These are phyloP conservation scores for Giardia muris DNA, from an alignment of 208 protist genomes.

Conservation along the genomic window DNA sequence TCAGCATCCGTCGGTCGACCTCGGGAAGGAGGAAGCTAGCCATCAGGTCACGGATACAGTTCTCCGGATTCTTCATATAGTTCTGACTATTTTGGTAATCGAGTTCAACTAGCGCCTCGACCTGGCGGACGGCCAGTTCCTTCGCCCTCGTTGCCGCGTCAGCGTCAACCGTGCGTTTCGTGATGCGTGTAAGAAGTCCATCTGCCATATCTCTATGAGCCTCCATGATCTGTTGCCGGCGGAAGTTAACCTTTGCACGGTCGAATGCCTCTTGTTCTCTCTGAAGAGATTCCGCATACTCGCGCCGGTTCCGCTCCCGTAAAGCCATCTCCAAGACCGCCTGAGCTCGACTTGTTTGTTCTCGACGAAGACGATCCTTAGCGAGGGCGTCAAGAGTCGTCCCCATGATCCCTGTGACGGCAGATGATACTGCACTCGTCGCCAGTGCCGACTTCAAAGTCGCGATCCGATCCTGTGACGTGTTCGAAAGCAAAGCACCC, in stretches of 20 bases:
- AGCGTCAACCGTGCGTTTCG: background rate
- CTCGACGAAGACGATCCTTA: background rate
- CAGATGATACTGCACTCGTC: background rate
- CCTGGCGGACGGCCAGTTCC: constrained; percentile 17
- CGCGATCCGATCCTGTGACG: background rate
- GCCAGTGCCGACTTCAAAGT: background rate
- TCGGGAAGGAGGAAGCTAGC: constrained; percentile 4
- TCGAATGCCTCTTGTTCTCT: background rate
- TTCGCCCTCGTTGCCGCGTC: constrained; percentile 5
- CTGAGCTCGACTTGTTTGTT: constrained; percentile 10
- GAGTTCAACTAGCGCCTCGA: constrained; percentile 21
- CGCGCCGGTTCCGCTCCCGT: background rate
- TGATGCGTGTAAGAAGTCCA: background rate
- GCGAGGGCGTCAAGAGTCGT: background rate
- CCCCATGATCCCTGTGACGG: background rate
- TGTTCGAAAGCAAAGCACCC: background rate
- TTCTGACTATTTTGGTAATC: constrained; percentile 14
- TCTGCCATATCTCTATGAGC: constrained; percentile 18
- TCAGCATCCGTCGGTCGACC: background rate
- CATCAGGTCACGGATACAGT: background rate
- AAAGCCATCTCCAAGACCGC: constrained; percentile 1
- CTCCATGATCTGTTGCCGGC: background rate
- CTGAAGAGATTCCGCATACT: background rate
- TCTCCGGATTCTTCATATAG: background rate
- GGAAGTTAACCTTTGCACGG: background rate